phyloP scores from a whole-genome alignment of 768 basidiomycete genomes.

The Thelephora aurantiotincta region DNA sequence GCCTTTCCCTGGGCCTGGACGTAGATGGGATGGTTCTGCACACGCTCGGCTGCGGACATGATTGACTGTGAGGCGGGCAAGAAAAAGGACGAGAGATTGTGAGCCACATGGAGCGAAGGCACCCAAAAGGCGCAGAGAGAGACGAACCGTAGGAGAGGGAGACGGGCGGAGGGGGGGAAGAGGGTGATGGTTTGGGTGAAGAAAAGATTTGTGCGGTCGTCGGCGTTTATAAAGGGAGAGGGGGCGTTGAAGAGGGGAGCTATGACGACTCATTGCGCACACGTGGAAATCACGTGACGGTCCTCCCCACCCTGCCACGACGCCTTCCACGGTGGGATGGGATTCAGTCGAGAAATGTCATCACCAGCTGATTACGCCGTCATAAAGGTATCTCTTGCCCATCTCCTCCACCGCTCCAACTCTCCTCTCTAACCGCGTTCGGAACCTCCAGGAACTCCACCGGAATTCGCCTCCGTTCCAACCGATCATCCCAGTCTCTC shows the following conservation, averaged over 20 bases:
- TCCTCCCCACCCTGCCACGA: constrained; percentile 1
- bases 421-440: constrained; percentile 2
- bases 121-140: no score
- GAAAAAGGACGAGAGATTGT: not conserved
- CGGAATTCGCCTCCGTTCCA: constrained; percentile 51
- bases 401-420: no score
- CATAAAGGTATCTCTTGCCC: constrained; percentile 33
- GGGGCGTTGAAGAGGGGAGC: no score
- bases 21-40: constrained; percentile 81
- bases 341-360: constrained; percentile 2
- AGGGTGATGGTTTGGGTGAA: constrained; percentile 23
- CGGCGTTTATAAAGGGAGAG: no score
- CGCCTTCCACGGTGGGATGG: constrained; percentile 2
- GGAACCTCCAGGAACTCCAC: constrained; percentile 40
- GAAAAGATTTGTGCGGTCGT: no score
- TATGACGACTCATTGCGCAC: no score
- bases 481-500: constrained; percentile 49
- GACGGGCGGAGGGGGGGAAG: not conserved
- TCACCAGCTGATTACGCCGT: constrained; percentile 33
- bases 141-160: not conserved
- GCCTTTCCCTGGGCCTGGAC: constrained; percentile 76
- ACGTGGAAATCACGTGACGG: no score
- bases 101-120: no score
- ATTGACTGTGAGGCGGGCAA: constrained; percentile 7
- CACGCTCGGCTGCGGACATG: constrained; percentile 73